Conservation (phyloP, 495 filamentous ascomycete species). For the Penicillium paradoxum region DNA sequence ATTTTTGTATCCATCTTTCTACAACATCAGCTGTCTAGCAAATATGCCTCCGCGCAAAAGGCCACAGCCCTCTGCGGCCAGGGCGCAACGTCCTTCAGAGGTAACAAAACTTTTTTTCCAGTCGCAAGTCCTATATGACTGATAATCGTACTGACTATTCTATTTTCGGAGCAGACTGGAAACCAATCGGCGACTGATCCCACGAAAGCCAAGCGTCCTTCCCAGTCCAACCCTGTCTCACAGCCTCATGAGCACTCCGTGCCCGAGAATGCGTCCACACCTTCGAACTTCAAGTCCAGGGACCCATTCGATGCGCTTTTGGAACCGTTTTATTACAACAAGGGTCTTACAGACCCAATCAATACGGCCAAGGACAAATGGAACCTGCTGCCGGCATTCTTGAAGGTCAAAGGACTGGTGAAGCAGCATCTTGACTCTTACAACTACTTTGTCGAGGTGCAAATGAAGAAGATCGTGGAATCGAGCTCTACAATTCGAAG, state of each 20-base stretch:
- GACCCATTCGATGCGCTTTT: conserved; percentile 78
- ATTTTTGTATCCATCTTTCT: not conserved
- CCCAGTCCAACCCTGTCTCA: conserved; percentile 8
- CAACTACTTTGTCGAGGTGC: conserved; percentile 93
- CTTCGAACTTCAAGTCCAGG: conserved; percentile 29
- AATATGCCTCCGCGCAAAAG: conserved; percentile 32
- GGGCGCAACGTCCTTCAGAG: conserved; percentile 22
- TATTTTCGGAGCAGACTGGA: not conserved
- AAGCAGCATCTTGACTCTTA: conserved; percentile 99
- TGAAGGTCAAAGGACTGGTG: conserved; percentile 93
- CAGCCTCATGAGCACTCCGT: conserved; percentile 8
- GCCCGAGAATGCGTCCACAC: conserved; percentile 2
- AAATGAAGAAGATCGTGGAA: conserved; percentile 91
- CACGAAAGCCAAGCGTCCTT: conserved; percentile 16
- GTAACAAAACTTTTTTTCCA: conserved; percentile 31
- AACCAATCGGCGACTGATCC: conserved; percentile 5
- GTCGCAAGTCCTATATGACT: not conserved
- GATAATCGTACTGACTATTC: conserved; percentile 4
- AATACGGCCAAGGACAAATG: conserved; percentile 92
- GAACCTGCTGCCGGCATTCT: conserved; percentile 90
- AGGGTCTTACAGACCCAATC: conserved; percentile 87
- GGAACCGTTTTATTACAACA: conserved; percentile 94
- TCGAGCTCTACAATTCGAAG: conserved; percentile 80
- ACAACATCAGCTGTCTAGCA: conserved; percentile 1
- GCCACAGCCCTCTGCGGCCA: conserved; percentile 25